Evolutionary conservation across 805 yeast species (phyloP).

Genomic region (Barnettozyma populi): DNA sequence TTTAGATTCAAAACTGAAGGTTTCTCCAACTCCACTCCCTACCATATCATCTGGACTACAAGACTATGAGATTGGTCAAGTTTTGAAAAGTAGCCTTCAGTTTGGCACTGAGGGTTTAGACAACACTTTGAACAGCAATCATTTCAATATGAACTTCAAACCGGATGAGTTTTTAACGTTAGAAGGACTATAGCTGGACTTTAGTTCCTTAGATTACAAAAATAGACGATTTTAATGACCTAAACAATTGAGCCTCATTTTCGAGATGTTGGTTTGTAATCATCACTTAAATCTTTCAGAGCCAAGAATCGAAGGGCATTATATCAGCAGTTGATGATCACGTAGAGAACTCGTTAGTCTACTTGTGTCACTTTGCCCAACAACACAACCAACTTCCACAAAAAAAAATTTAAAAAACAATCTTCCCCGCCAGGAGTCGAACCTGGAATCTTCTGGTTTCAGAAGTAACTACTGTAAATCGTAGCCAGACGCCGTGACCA

Average conservation of each 20-base stretch:
- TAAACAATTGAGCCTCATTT: neutral
- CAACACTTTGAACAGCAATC: neutral
- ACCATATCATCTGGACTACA: neutral
- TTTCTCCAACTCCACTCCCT: neutral
- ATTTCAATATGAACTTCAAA: constrained; percentile 3
- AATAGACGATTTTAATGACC: neutral
- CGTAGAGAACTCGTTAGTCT: too few species aligned
- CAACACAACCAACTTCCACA: too few species aligned
- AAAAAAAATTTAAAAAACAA: constrained; percentile 16
- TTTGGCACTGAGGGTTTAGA: neutral
- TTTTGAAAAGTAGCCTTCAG: constrained; percentile 7
- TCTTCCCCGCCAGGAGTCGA: constrained; percentile 33
- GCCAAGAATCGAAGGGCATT: too few species aligned
- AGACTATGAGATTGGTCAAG: neutral
- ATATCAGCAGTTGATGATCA: too few species aligned
- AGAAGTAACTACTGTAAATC: constrained; percentile 40
- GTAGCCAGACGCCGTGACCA: constrained; percentile 75
- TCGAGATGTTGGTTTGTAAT: neutral
- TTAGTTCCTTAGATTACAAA: neutral
- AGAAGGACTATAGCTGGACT: constrained; percentile 5
- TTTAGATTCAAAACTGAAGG: constrained; percentile 10
- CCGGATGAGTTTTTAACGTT: constrained; percentile 12
- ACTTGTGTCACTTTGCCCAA: too few species aligned
- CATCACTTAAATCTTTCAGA: too few species aligned
- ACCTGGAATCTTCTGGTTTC: constrained; percentile 32